phyloP scores from a whole-genome alignment of 1,284 basidiomycete genomes.

The Ceratobasidium sp. region DNA sequence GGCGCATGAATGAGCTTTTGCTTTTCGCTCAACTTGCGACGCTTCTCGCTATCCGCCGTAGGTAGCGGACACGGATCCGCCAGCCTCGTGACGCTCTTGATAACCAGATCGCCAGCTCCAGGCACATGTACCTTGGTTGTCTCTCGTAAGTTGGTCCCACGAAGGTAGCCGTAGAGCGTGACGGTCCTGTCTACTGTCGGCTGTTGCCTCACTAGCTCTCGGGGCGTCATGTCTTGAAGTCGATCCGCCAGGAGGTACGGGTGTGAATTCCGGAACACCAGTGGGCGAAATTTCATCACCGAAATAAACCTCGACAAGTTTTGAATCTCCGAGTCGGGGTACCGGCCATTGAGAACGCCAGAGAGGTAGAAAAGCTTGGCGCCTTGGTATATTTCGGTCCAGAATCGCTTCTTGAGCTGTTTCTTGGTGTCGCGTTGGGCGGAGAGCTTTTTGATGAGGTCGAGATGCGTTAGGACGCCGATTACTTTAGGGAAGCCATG shows the following conservation, averaged over 20 bases:
- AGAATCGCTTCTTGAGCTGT: constrained; percentile 97
- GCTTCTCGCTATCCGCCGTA: constrained; percentile 91
- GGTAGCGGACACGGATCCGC: constrained; percentile 96
- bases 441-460: constrained; percentile 94
- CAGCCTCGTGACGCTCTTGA: constrained; percentile 81
- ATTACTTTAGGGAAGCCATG: constrained; percentile 99
- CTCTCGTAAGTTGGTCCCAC: constrained; percentile 87
- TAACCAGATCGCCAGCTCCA: constrained; percentile 89
- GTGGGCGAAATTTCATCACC: constrained; percentile 98
- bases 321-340: constrained; percentile 96
- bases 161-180: constrained; percentile 95
- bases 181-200: constrained; percentile 93
- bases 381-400: constrained; percentile 99
- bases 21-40: constrained; percentile 94
- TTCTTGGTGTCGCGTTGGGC: constrained; percentile 94
- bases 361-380: constrained; percentile 99
- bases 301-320: constrained; percentile 96
- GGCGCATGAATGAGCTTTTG: constrained; percentile 96
- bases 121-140: constrained; percentile 94
- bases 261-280: constrained; percentile 95
- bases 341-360: constrained; percentile 97
- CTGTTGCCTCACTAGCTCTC: constrained; percentile 84
- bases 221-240: constrained; percentile 93
- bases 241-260: constrained; percentile 98
- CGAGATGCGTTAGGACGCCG: constrained; percentile 94